These are phyloP conservation scores for Diplocarpon rosae DNA, from an alignment of 2,329 filamentous ascomycete species.

Conservation along the genomic window DNA sequence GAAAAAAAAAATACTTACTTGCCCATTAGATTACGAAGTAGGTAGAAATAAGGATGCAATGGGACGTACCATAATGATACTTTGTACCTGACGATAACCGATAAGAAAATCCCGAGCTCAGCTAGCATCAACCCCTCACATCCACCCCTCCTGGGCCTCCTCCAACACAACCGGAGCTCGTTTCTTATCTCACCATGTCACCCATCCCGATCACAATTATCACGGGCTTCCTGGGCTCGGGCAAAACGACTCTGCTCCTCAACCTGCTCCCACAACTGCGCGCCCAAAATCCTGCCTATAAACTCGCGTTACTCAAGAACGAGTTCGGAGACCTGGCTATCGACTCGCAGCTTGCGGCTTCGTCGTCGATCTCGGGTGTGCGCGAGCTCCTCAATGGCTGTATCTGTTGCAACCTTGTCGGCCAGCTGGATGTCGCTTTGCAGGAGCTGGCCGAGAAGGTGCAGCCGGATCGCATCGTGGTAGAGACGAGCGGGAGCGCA, in stretches of 20 bases:
- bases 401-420: constrained; percentile 98
- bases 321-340: constrained; percentile 93
- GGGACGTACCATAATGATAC: too few relatives aligned
- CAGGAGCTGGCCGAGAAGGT: constrained; percentile 51
- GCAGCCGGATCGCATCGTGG: constrained; percentile 72
- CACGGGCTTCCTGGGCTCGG: constrained; percentile 90
- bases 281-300: constrained; percentile 62
- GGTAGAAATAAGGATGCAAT: too few relatives aligned
- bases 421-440: constrained; percentile 74
- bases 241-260: constrained; percentile 92
- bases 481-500: constrained; percentile 70
- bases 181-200: constrained; percentile 35
- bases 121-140: constrained; percentile 1
- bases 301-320: constrained; percentile 90
- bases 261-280: constrained; percentile 85
- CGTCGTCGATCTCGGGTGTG: constrained; percentile 75
- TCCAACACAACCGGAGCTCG: neutral
- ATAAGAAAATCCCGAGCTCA: constrained; percentile 4
- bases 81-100: constrained; percentile 4
- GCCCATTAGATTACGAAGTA: too few relatives aligned
- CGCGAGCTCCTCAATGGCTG: constrained; percentile 92
- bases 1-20: neutral
- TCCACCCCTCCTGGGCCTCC: neutral
- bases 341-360: constrained; percentile 81
- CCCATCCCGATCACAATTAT: constrained; percentile 87